A percentile compares a stretch with the other conserved stretches of the same genome.
Evolutionary conservation across 2,329 filamentous ascomycete genomes (phyloP).

Genomic region (Fusarium pseudocircinatum): DNA sequence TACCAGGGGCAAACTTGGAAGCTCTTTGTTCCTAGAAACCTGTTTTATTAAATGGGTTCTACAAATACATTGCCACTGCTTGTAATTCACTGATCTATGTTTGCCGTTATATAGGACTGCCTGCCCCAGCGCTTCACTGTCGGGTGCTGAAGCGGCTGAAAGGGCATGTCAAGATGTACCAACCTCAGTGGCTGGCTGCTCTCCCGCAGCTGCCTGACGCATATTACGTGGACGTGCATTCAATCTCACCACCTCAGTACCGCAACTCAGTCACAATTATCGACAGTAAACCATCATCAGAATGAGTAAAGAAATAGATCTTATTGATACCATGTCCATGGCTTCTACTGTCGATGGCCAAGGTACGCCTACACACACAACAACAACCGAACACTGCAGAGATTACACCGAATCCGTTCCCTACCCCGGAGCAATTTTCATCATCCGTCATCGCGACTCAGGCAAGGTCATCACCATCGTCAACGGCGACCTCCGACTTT

Average conservation of each 20-base stretch:
- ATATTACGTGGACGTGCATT: not conserved
- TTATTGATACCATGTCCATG: slow-evolving; percentile 30
- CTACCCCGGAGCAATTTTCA: slow-evolving; percentile 42
- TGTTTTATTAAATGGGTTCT: not conserved
- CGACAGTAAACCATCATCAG: not conserved
- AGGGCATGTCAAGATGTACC: not conserved
- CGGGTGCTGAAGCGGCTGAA: not conserved
- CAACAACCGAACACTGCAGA: slow-evolving; percentile 1
- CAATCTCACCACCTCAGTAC: not conserved
- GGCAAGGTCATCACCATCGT: slow-evolving; percentile 45
- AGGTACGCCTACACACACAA: slow-evolving; percentile 31
- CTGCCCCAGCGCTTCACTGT: not conserved
- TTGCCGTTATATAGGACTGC: not conserved
- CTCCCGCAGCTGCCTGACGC: not conserved
- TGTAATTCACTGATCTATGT: not conserved
- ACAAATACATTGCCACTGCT: not conserved
- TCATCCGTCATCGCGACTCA: slow-evolving; percentile 44
- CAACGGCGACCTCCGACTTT: slow-evolving; percentile 43
- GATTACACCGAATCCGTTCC: slow-evolving; percentile 32
- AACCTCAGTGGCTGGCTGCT: not conserved
- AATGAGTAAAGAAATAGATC: slow-evolving; percentile 34
- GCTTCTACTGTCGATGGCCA: slow-evolving; percentile 30
- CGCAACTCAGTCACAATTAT: not conserved
- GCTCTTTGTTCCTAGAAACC: not conserved
- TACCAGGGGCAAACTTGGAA: not conserved